Evolutionary conservation across 371 early-diverging fungal species (phyloP).

Genomic region (Mucor piriformis): DNA sequence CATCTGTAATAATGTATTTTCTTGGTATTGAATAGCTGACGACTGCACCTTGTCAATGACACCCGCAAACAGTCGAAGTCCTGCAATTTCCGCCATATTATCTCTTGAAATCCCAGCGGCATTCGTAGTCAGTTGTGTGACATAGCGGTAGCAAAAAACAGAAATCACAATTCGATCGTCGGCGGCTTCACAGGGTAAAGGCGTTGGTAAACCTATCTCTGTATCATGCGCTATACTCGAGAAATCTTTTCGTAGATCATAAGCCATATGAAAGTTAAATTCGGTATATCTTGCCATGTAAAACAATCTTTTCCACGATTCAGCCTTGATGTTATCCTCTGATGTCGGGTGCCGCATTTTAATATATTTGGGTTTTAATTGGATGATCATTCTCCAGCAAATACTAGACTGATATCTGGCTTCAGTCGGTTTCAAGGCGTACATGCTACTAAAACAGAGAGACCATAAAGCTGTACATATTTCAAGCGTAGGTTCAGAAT

Average conservation of each 20-base stretch:
- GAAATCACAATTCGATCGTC: constrained; percentile 7
- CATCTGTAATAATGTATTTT: constrained; percentile 22
- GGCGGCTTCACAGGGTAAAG: constrained; percentile 22
- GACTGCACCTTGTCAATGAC: constrained; percentile 21
- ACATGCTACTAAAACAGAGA: constrained; percentile 7
- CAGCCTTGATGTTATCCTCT: constrained; percentile 23
- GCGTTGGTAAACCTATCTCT: constrained; percentile 28
- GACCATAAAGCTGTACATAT: constrained; percentile 22
- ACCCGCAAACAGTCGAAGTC: constrained; percentile 28
- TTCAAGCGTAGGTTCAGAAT: constrained; percentile 23
- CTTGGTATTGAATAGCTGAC: constrained; percentile 22
- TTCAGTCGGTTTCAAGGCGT: constrained; percentile 22
- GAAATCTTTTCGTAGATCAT: constrained; percentile 24
- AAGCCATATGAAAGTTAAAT: constrained; percentile 26
- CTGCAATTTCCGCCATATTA: constrained; percentile 1
- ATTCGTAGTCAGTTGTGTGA: constrained; percentile 18
- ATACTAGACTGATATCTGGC: constrained; percentile 30
- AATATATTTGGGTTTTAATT: constrained; percentile 12
- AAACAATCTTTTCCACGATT: constrained; percentile 36
- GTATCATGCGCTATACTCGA: constrained; percentile 15
- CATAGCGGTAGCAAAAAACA: constrained; percentile 8
- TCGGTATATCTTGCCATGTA: constrained; percentile 33
- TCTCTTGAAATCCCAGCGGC: neutral
- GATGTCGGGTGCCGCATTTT: neutral
- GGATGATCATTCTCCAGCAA: constrained; percentile 40